Conservation (phyloP, 176 grass and related monocot species). For the Guadua angustifolia region DNA sequence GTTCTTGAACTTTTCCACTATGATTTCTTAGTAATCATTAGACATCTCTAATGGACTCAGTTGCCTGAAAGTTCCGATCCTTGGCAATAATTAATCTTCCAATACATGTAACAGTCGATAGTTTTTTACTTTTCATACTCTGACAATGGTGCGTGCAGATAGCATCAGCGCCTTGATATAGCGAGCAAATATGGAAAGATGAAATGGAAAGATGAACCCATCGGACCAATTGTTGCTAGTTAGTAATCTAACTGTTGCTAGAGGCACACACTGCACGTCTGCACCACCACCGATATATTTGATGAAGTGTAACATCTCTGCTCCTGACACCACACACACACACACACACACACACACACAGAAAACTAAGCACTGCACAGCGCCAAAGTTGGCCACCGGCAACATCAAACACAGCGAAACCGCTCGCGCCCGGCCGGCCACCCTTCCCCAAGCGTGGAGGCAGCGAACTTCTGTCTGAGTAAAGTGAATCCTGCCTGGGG, state of each 20-base stretch:
- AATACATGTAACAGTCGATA: neutral
- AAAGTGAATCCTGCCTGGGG: neutral
- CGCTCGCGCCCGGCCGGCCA: too few species aligned
- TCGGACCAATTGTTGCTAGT: too few species aligned
- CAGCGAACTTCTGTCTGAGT: neutral
- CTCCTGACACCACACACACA: too few species aligned
- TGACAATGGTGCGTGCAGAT: neutral
- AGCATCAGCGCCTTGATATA: neutral
- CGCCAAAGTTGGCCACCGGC: neutral
- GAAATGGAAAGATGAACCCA: too few species aligned
- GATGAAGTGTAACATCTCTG: too few species aligned
- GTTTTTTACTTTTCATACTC: neutral
- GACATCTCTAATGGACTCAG: neutral
- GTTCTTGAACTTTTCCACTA: neutral
- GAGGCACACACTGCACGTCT: too few species aligned
- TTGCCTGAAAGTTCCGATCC: neutral
- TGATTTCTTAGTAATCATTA: neutral
- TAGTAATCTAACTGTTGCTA: too few species aligned
- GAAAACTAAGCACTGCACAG: neutral
- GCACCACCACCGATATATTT: neutral
- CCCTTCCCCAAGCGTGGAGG: neutral
- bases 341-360: too few species aligned
- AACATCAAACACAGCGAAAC: neutral
- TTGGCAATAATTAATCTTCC: too few species aligned
- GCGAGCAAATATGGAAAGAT: too few species aligned